These are phyloP conservation scores for Xerocomus amazonicus DNA, from an alignment of 1,284 basidiomycete genomes.

Conservation along the genomic window DNA sequence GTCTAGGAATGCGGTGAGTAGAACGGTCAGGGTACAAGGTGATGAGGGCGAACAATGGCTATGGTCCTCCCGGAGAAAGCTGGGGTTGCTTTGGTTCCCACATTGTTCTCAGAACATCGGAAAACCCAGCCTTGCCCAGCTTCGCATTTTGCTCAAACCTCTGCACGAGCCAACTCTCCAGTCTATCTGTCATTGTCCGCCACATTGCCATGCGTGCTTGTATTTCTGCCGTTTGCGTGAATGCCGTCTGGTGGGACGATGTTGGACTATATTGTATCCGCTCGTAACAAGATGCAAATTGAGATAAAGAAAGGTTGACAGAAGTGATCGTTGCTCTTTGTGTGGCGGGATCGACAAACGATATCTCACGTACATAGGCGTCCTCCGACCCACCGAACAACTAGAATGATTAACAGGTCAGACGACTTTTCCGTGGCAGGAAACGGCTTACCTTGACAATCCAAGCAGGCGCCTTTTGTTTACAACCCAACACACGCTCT, in stretches of 20 bases:
- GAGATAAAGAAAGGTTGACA: conserved; percentile 85
- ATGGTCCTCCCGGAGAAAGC: conserved; percentile 23
- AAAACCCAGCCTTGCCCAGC: conserved; percentile 81
- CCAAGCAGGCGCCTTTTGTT: conserved; percentile 82
- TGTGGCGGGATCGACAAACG: conserved; percentile 81
- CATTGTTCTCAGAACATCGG: conserved; percentile 74
- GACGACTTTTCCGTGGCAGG: background rate
- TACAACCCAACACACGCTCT: conserved; percentile 81
- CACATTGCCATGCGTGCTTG: conserved; percentile 76
- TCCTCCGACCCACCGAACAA: conserved; percentile 88
- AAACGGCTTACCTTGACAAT: conserved; percentile 67
- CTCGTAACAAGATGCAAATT: conserved; percentile 88
- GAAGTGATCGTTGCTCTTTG: conserved; percentile 81
- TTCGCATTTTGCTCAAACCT: conserved; percentile 87
- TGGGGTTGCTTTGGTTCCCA: conserved; percentile 57
- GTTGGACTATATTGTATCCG: conserved; percentile 82
- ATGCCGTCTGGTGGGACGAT: conserved; percentile 57
- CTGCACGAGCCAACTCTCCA: conserved; percentile 81
- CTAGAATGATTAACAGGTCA: conserved; percentile 38
- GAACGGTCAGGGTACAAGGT: conserved; percentile 1
- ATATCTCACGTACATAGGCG: conserved; percentile 91
- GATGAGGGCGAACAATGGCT: conserved; percentile 4
- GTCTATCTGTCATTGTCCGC: conserved; percentile 70
- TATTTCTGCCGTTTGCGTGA: conserved; percentile 81
- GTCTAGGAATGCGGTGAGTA: conserved; percentile 22